Conservation (phyloP, 2,329 filamentous ascomycete genomes). For the Pseudogymnoascus verrucosus region DNA sequence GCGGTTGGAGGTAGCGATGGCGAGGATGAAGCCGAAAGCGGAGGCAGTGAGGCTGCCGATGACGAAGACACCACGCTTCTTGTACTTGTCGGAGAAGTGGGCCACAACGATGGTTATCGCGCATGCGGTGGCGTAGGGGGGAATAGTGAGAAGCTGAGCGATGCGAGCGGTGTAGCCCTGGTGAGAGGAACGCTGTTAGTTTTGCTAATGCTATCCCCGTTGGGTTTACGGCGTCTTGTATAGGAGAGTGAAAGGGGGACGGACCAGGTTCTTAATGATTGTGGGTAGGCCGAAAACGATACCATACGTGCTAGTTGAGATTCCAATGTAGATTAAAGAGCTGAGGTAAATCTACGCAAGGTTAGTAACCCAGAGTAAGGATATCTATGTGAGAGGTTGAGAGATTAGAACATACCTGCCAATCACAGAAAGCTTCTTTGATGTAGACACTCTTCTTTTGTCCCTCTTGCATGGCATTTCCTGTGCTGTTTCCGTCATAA, state of each 20-base stretch:
- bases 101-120: constrained; percentile 47
- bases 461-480: background rate
- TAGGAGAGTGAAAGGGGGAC: background rate
- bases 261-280: constrained; percentile 34
- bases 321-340: constrained; percentile 17
- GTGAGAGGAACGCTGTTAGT: constrained; percentile 12
- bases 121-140: constrained; percentile 56
- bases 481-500: background rate
- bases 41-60: constrained; percentile 42
- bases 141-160: constrained; percentile 37
- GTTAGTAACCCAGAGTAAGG: constrained; percentile 19
- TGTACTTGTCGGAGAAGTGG: constrained; percentile 46
- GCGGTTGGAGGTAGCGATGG: constrained; percentile 10
- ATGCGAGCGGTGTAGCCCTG: constrained; percentile 29
- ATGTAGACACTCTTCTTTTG: constrained; percentile 1
- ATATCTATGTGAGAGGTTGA: background rate
- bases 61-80: constrained; percentile 41
- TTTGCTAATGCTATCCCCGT: constrained; percentile 34
- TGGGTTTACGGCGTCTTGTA: background rate
- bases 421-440: constrained; percentile 14
- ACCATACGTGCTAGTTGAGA: constrained; percentile 16
- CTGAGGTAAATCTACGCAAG: constrained; percentile 34
- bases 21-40: constrained; percentile 17
- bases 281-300: constrained; percentile 31
- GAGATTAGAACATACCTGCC: constrained; percentile 6